These are phyloP conservation scores for Penicillium fuscoglaucum DNA, from an alignment of 2,329 filamentous ascomycete genomes.

Conservation along the genomic window DNA sequence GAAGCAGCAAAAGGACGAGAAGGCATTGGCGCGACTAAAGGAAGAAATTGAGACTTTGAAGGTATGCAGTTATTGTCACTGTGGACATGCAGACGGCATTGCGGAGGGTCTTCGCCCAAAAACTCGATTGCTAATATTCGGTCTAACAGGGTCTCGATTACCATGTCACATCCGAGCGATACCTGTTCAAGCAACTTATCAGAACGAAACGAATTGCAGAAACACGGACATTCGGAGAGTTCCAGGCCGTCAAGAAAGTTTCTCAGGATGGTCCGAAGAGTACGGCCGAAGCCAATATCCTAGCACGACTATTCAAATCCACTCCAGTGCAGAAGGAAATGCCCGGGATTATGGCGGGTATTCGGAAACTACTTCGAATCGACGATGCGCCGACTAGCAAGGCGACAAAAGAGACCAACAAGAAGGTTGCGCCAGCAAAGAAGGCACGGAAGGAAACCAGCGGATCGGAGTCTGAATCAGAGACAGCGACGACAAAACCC, in stretches of 20 bases:
- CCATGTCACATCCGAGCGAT: conserved; percentile 50
- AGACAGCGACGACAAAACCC: conserved; percentile 1
- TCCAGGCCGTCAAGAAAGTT: conserved; percentile 42
- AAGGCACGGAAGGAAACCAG: conserved; percentile 10
- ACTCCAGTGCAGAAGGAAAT: conserved; percentile 58
- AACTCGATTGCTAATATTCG: conserved; percentile 5
- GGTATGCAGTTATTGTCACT: conserved; percentile 34
- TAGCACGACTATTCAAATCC: conserved; percentile 60
- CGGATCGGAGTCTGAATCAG: conserved; percentile 17
- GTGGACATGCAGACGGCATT: not conserved
- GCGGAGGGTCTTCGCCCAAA: not conserved
- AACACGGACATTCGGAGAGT: conserved; percentile 48
- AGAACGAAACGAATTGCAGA: conserved; percentile 60
- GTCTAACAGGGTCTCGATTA: conserved; percentile 52
- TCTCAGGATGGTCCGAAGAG: conserved; percentile 42
- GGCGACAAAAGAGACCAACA: conserved; percentile 12
- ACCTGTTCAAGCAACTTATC: conserved; percentile 57
- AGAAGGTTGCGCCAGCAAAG: conserved; percentile 14
- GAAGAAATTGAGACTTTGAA: conserved; percentile 60
- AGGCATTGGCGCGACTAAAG: conserved; percentile 48
- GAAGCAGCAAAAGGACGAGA: conserved; percentile 44
- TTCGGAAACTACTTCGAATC: conserved; percentile 42
- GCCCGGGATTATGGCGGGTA: conserved; percentile 46
- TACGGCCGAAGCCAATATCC: conserved; percentile 56
- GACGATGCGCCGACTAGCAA: conserved; percentile 26